Evolutionary conservation across 768 basidiomycete species (phyloP), one percentile per base, ranked within the genome.

Genomic region (Phanerochaete carnosa): DNA sequence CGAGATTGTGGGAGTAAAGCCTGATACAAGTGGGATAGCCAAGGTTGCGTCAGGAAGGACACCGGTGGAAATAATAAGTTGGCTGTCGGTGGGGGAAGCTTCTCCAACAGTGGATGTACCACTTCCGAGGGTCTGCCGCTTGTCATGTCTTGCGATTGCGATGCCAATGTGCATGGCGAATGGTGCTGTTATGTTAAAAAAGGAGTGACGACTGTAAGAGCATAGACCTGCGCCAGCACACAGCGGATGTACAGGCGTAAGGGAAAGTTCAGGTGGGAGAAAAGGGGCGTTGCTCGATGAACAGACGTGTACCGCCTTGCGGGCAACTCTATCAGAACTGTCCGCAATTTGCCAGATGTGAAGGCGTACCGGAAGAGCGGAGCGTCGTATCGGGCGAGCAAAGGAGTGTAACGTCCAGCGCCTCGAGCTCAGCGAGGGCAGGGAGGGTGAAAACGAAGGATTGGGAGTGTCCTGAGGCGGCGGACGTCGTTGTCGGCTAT

Each of bases 161-260:
- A 7, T 8, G 39, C 19, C 39, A 19, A 43, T 16, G 35, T 55
- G 59, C 62, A 63, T 63, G 58, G n/a, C 32, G 35, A 28, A 26
- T 23, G 25, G 13, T 12, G 45, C 23, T 29, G 56, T 29, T 16
- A 22, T 55, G 26, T 45, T 55, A 55, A 3, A 33, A 39, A 64
- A 64, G 23, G 63, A 64, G 28, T 22, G 63, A 58, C 60, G 59
- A 64, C 63, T 64, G 63, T 64, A 64, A 64, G 63, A 64, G 63
- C 59, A 61, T 64, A 64, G 32, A 56, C 58, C 39, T 52, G 61
- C 51, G 30, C 26, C 46, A 29, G 49, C 35, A 19, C 45, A 35
- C 39, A 37, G 39, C 19, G 39, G 16, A 19, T 43, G 39, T 19
- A 4, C 8, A 26, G 22, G 46, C 22, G 30, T 13, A 39, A 35